Conservation (phyloP, 257 asterid species). For the Phtheirospermum japonicum region DNA sequence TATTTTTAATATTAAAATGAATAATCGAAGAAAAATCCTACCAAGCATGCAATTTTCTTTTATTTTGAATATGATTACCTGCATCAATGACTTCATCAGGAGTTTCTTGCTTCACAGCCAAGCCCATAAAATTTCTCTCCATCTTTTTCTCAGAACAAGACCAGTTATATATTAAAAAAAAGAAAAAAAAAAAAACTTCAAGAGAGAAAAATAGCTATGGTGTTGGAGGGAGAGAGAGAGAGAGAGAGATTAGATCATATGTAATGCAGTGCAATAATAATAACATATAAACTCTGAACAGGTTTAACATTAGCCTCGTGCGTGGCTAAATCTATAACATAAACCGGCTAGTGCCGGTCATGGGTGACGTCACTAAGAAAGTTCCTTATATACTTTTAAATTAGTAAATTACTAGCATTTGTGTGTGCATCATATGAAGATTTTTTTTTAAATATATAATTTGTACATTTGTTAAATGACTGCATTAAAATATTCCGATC, state of each 20-base stretch:
- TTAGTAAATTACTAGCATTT: no score
- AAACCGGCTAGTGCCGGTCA: constrained; percentile 7
- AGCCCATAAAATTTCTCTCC: constrained; percentile 41
- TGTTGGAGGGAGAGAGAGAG: background rate
- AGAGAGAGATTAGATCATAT: background rate
- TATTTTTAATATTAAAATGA: no score
- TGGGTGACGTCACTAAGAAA: background rate
- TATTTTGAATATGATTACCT: constrained; percentile 29
- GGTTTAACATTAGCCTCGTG: constrained; percentile 2
- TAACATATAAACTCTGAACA: background rate
- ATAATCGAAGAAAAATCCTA: no score
- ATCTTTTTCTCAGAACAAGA: background rate
- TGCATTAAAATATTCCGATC: no score
- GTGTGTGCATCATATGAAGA: no score
- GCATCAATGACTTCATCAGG: constrained; percentile 47
- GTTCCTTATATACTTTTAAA: background rate
- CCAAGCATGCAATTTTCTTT: no score
- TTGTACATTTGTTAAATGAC: no score
- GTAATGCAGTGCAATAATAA: background rate
- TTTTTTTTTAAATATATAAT: no score
- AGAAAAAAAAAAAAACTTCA: background rate
- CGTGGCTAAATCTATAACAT: background rate
- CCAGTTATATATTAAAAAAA: no score
- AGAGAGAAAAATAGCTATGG: background rate
- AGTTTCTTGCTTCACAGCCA: constrained; percentile 53